Conservation (phyloP, 163 green algal genomes). For the Scenedesmus sp. region DNA sequence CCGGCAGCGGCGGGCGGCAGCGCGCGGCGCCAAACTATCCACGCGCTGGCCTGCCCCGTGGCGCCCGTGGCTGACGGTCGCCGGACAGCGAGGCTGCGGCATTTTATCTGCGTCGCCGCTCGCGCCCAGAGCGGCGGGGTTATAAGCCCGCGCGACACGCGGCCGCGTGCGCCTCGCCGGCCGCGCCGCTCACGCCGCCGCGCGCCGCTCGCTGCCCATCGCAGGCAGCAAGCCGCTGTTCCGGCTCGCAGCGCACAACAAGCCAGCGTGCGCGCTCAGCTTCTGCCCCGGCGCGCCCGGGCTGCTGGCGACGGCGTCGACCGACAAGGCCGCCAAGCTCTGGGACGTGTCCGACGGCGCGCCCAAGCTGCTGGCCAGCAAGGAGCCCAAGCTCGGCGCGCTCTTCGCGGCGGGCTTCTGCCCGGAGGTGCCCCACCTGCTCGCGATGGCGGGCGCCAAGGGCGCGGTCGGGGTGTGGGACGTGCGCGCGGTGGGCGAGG, state of each 20-base stretch:
- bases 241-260: constrained; percentile 85
- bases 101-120: constrained; percentile 15
- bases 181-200: neutral
- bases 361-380: constrained; percentile 73
- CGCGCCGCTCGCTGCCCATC: neutral
- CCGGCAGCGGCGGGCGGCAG: no score
- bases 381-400: constrained; percentile 76
- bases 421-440: constrained; percentile 69
- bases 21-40: constrained; percentile 43
- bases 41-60: neutral
- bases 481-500: constrained; percentile 46
- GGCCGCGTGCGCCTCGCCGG: neutral
- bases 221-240: constrained; percentile 72
- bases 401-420: constrained; percentile 88
- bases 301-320: constrained; percentile 90
- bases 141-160: constrained; percentile 25
- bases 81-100: constrained; percentile 5
- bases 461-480: constrained; percentile 91
- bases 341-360: constrained; percentile 76
- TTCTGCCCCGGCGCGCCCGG: constrained; percentile 75
- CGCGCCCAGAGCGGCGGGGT: neutral
- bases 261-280: constrained; percentile 80
- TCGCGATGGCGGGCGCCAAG: constrained; percentile 89
- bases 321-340: constrained; percentile 94
- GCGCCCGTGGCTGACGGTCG: constrained; percentile 19